Conservation (phyloP, 805 yeast genomes). For the Isabelozyma rhagii region DNA sequence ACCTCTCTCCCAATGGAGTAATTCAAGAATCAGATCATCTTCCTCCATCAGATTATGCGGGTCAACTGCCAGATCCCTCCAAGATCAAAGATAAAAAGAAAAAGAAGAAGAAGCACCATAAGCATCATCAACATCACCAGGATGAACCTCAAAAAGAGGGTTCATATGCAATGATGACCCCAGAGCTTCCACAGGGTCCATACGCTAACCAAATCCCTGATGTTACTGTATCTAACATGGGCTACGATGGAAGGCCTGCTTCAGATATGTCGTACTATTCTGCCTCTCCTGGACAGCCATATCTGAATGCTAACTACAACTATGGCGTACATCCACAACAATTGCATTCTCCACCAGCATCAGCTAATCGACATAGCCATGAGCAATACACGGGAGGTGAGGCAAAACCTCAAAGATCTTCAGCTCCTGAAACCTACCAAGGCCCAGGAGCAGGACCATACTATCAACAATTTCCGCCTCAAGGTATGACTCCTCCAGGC, state of each 20-base stretch:
- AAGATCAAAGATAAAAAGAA: constrained; percentile 2
- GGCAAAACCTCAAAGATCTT: constrained; percentile 9
- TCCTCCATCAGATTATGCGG: background rate
- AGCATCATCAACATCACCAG: background rate
- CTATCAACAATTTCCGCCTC: constrained; percentile 14
- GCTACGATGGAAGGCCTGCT: background rate
- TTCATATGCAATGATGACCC: background rate
- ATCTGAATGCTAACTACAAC: background rate
- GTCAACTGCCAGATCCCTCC: background rate
- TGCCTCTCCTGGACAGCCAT: background rate
- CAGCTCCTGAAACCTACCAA: constrained; percentile 12
- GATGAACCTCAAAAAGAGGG: background rate
- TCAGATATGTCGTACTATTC: background rate
- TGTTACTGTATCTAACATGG: background rate
- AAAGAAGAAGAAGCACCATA: constrained; percentile 4
- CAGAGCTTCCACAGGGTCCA: background rate
- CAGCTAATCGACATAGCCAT: background rate
- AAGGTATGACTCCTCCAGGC: constrained; percentile 5
- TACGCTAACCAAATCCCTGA: background rate
- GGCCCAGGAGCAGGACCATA: constrained; percentile 16
- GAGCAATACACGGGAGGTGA: constrained; percentile 1
- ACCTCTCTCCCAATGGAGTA: background rate
- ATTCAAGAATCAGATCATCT: background rate
- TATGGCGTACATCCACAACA: background rate
- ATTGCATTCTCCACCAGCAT: background rate